Evolutionary conservation across 2,329 filamentous ascomycete species (phyloP).

Genomic region (Dactylonectria macrodidyma): DNA sequence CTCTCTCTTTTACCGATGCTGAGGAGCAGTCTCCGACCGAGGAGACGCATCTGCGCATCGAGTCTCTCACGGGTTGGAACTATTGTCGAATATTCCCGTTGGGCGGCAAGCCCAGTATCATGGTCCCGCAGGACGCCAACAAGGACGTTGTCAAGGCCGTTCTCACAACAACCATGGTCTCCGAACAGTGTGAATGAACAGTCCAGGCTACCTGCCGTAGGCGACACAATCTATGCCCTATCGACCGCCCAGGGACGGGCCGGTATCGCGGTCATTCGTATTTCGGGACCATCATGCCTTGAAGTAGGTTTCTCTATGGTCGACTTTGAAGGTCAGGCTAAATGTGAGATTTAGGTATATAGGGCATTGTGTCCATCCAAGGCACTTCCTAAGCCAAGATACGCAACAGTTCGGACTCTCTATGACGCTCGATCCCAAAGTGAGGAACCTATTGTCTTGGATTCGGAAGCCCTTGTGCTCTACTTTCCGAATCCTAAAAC

Average conservation of each 20-base stretch:
- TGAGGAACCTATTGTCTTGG: slow-evolving; percentile 69
- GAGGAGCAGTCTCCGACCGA: slow-evolving; percentile 39
- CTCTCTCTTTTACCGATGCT: slow-evolving; percentile 40
- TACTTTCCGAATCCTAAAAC: slow-evolving; percentile 87
- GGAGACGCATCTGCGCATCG: slow-evolving; percentile 36
- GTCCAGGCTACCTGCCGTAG: slow-evolving; percentile 40
- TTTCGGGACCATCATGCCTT: slow-evolving; percentile 84
- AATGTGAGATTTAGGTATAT: slow-evolving; percentile 61
- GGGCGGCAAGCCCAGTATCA: background rate
- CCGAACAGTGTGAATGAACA: slow-evolving; percentile 11
- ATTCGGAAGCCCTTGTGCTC: slow-evolving; percentile 84
- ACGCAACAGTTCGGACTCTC: slow-evolving; percentile 82
- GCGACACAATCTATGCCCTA: slow-evolving; percentile 89
- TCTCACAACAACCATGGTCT: slow-evolving; percentile 33
- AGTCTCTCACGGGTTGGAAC: slow-evolving; percentile 24
- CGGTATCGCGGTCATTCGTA: slow-evolving; percentile 90
- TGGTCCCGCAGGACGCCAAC: background rate
- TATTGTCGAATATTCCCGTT: background rate
- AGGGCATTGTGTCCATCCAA: slow-evolving; percentile 64
- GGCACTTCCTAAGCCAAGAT: slow-evolving; percentile 62
- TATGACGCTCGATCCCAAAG: slow-evolving; percentile 63
- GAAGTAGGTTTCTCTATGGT: slow-evolving; percentile 63
- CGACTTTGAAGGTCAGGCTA: slow-evolving; percentile 1
- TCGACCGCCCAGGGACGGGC: slow-evolving; percentile 89
- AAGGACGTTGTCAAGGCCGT: slow-evolving; percentile 1